Conservation (phyloP, 176 grass and related monocot genomes). For the Oryza meyeriana region DNA sequence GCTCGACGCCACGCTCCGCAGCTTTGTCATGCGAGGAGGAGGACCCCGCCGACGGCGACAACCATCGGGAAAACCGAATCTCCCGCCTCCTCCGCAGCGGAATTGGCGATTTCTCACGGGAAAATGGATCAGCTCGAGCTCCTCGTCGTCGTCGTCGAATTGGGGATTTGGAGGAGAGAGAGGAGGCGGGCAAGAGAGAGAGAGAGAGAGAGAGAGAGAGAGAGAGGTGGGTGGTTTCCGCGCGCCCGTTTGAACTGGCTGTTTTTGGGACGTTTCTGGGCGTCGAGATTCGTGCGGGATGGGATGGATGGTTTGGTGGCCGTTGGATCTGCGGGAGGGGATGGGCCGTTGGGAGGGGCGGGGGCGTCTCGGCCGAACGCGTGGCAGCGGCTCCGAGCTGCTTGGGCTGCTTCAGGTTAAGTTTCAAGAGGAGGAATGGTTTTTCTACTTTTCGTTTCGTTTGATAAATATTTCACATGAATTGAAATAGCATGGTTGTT, state of each 20-base stretch:
- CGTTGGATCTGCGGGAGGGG: not conserved
- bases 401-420: conserved; percentile 36
- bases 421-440: not conserved
- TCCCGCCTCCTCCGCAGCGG: not conserved
- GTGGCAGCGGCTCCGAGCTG: conserved; percentile 20
- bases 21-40: conserved; percentile 12
- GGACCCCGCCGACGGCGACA: not conserved
- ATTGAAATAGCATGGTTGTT: no score
- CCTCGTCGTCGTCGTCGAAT: not conserved
- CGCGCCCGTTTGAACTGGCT: conserved; percentile 1
- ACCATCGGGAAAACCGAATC: not conserved
- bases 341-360: not conserved
- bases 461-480: no score
- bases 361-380: not conserved
- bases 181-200: not conserved
- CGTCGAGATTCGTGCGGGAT: conserved; percentile 18
- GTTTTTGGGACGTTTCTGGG: not conserved
- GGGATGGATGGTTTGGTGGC: not conserved
- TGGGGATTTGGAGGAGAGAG: not conserved
- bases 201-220: no score
- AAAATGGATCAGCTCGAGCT: not conserved
- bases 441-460: not conserved
- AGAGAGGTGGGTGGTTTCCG: conserved; percentile 5
- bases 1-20: conserved; percentile 25
- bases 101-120: not conserved